A percentile compares a stretch with the other conserved stretches of the same genome.
Evolutionary conservation across 139 green algal genomes (phyloP).

Genomic region (Chlorella ohadii): DNA sequence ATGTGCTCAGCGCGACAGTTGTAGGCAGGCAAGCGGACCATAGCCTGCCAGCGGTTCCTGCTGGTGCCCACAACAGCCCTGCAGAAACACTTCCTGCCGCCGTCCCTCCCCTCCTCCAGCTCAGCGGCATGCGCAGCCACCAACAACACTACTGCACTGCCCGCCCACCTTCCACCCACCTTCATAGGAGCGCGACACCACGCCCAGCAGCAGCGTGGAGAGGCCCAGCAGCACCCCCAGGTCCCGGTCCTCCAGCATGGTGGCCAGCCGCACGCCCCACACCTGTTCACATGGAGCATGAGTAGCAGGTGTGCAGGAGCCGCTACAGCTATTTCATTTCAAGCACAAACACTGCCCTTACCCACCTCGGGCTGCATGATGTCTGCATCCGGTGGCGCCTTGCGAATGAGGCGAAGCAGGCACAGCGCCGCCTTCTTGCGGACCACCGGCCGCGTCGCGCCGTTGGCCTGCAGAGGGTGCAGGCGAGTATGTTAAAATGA

Average conservation of each 20-base stretch:
- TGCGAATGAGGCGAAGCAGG: slow-evolving; percentile 93
- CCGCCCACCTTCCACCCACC: slow-evolving; percentile 18
- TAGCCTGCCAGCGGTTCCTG: no score
- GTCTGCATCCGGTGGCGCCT: slow-evolving; percentile 80
- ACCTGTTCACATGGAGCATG: slow-evolving; percentile 1
- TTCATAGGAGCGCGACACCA: slow-evolving; percentile 76
- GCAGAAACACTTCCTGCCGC: no score
- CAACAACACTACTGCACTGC: neutral
- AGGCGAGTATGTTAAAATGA: no score
- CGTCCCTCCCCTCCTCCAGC: no score
- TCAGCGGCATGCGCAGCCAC: neutral
- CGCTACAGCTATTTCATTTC: no score
- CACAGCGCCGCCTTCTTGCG: slow-evolving; percentile 98
- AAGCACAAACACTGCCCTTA: no score
- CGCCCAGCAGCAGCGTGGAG: slow-evolving; percentile 87
- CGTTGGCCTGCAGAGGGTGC: slow-evolving; percentile 53
- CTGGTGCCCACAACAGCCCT: no score
- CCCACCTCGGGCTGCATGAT: slow-evolving; percentile 55
- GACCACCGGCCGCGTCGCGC: slow-evolving; percentile 82
- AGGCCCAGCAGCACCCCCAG: slow-evolving; percentile 87
- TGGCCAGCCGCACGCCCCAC: slow-evolving; percentile 49
- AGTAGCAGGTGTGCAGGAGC: no score
- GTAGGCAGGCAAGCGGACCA: no score
- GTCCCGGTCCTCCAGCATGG: slow-evolving; percentile 93
- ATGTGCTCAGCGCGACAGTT: no score